A percentile compares a stretch with the other conserved stretches of the same genome.
Conservation (phyloP, 2,329 filamentous ascomycete species). For the Fusarium sterilihyphosum region DNA sequence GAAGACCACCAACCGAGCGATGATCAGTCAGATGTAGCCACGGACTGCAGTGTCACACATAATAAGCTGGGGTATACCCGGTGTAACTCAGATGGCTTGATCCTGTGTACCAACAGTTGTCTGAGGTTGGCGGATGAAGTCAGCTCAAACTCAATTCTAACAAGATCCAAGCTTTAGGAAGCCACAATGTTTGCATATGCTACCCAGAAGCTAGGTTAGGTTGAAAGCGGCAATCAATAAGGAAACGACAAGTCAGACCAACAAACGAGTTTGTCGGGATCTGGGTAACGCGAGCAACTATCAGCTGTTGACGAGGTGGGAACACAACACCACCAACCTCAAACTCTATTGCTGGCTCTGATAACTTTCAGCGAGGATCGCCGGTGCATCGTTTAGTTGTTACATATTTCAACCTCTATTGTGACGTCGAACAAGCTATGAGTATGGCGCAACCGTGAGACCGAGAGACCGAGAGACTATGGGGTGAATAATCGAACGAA, state of each 20-base stretch:
- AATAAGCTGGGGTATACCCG: background rate
- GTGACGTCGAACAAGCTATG: constrained; percentile 2
- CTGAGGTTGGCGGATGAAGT: background rate
- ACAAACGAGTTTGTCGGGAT: background rate
- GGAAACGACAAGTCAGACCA: background rate
- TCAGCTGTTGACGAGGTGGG: constrained; percentile 1
- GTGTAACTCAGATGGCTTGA: background rate
- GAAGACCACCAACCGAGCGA: background rate
- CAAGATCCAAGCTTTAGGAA: background rate
- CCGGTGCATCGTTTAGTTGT: background rate
- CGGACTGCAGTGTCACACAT: background rate
- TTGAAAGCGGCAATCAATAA: background rate
- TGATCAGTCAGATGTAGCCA: background rate
- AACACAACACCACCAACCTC: constrained; percentile 4
- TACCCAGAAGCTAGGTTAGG: background rate
- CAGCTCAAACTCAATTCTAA: background rate
- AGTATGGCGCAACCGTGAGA: background rate
- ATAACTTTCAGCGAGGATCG: background rate
- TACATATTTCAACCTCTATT: background rate
- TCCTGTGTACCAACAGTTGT: background rate
- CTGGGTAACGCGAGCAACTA: constrained; percentile 7
- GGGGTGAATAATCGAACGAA: background rate
- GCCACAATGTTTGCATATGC: background rate
- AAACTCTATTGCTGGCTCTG: constrained; percentile 8
- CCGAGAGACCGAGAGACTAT: constrained; percentile 3